These are phyloP conservation scores for Circinella minor DNA, from an alignment of 371 early-diverging fungal species.

Conservation along the genomic window DNA sequence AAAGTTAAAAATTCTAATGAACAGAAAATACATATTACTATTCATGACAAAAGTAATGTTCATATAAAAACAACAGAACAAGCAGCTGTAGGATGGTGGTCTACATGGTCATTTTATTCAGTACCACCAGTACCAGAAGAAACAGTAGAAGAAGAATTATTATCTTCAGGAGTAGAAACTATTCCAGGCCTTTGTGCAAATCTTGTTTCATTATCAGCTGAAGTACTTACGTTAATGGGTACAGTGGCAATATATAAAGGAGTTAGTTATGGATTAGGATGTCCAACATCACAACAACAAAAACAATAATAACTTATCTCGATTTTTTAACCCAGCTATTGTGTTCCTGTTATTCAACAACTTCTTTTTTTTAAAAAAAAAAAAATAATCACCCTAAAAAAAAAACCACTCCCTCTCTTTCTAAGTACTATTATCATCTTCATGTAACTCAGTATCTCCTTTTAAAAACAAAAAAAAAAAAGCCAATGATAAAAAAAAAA, in stretches of 20 bases:
- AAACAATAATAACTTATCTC: no score
- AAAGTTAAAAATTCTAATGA: not conserved
- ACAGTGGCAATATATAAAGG: slow-evolving; percentile 14
- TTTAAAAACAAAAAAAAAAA: no score
- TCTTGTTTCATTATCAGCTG: slow-evolving; percentile 12
- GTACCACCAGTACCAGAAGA: slow-evolving; percentile 1
- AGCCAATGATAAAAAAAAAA: no score
- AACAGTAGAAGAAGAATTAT: not conserved
- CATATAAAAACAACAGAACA: not conserved
- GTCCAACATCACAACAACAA: slow-evolving; percentile 14
- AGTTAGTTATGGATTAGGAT: slow-evolving; percentile 10
- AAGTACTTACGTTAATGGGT: slow-evolving; percentile 12
- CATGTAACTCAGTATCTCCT: no score
- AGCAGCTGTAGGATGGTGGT: slow-evolving; percentile 4
- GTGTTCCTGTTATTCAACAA: not conserved
- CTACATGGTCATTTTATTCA: slow-evolving; percentile 3
- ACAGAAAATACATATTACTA: no score
- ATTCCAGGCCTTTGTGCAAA: slow-evolving; percentile 12
- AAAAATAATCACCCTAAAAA: no score
- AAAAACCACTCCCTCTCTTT: no score
- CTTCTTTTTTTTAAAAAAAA: not conserved
- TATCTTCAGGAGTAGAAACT: not conserved
- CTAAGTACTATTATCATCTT: no score
- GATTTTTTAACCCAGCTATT: no score
- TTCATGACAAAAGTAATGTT: not conserved